A percentile compares a stretch with the other conserved stretches of the same genome.
phyloP scores from a whole-genome alignment of 2,329 filamentous ascomycete genomes.

The Phaeosphaeriaceae sp. region DNA sequence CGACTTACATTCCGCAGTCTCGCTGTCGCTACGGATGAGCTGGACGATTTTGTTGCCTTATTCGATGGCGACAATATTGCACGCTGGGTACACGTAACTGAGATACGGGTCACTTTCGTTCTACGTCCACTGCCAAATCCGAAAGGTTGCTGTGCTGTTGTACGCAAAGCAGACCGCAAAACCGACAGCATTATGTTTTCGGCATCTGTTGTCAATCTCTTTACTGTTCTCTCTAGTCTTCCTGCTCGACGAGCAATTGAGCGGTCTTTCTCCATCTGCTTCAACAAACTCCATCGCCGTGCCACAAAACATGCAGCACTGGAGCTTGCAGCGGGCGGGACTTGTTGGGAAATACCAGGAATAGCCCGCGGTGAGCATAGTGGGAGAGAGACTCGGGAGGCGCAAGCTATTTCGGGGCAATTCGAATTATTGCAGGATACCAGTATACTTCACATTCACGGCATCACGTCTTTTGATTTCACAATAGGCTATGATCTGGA shows the following conservation, averaged over 20 bases:
- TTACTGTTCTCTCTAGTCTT: conserved; percentile 5
- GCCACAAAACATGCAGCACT: background rate
- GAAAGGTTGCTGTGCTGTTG: conserved; percentile 4
- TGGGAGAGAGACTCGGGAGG: background rate
- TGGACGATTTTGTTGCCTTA: conserved; percentile 10
- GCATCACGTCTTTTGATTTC: background rate
- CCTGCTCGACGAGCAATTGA: background rate
- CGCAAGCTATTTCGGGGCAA: conserved; percentile 1
- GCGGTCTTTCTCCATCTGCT: background rate
- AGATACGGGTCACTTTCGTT: conserved; percentile 2
- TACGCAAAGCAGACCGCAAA: conserved; percentile 2
- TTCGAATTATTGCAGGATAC: conserved; percentile 3
- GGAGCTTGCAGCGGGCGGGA: background rate
- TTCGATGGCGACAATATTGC: conserved; percentile 6
- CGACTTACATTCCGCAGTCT: conserved; percentile 7
- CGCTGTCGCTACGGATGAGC: conserved; percentile 4
- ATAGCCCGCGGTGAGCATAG: background rate
- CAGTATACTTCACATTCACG: background rate
- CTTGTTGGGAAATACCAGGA: background rate
- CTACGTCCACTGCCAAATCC: conserved; percentile 2
- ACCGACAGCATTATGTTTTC: conserved; percentile 10
- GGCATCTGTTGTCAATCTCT: conserved; percentile 2
- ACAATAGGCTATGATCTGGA: background rate
- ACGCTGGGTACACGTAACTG: conserved; percentile 1
- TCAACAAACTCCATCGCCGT: background rate